Evolutionary conservation across 176 grass and related monocot genomes (phyloP).

Genomic region (Bolboschoenus planiculmis): DNA sequence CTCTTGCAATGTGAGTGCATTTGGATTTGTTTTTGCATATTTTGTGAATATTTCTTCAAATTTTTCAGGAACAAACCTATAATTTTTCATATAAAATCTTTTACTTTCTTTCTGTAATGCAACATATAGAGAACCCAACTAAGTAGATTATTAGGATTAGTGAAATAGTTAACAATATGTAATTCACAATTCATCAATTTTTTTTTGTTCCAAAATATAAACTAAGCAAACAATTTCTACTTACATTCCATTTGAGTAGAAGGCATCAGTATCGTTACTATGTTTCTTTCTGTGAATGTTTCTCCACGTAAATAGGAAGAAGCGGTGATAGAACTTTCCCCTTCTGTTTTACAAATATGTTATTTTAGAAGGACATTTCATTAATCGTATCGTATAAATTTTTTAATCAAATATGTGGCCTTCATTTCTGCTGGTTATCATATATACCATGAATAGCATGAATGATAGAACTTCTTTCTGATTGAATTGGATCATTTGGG

Average conservation of each 20-base stretch:
- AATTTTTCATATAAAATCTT: too few relatives aligned
- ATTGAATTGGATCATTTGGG: too few relatives aligned
- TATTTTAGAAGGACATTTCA: not conserved
- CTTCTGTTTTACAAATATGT: conserved; percentile 20
- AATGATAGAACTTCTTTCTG: too few relatives aligned
- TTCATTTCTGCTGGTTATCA: too few relatives aligned
- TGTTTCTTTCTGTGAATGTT: conserved; percentile 61
- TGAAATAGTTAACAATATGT: too few relatives aligned
- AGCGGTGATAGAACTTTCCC: conserved; percentile 43
- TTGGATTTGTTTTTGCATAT: conserved; percentile 38
- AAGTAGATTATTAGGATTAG: too few relatives aligned
- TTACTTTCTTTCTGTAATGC: too few relatives aligned
- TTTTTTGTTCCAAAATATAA: not conserved
- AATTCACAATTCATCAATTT: too few relatives aligned
- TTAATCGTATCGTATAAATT: too few relatives aligned
- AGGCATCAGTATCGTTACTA: conserved; percentile 52
- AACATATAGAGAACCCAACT: too few relatives aligned
- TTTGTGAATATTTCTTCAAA: conserved; percentile 69
- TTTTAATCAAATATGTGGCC: too few relatives aligned
- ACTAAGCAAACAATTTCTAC: not conserved
- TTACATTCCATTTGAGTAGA: conserved; percentile 46
- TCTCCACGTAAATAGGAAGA: conserved; percentile 40
- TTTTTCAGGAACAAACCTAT: conserved; percentile 38
- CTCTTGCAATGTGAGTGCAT: conserved; percentile 45
- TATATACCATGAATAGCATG: not conserved